These are phyloP conservation scores for Cichorium intybus DNA, from an alignment of 140 eudicot genomes.

Conservation along the genomic window DNA sequence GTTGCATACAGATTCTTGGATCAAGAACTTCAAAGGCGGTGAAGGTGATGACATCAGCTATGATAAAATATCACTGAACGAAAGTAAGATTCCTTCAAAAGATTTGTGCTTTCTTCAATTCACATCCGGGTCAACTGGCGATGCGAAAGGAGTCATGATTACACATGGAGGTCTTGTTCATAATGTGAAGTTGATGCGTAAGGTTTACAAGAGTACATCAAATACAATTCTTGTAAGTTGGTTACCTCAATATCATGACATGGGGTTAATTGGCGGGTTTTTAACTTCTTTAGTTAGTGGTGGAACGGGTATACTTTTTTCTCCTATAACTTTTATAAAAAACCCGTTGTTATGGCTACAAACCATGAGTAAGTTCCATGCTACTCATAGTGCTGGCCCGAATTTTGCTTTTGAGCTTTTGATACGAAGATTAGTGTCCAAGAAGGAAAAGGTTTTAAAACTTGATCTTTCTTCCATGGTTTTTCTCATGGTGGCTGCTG, in stretches of 20 bases:
- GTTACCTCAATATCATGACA: conserved; percentile 57
- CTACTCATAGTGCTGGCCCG: conserved; percentile 50
- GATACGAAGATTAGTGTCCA: conserved; percentile 28
- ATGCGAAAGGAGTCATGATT: conserved; percentile 55
- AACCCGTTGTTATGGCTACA: conserved; percentile 52
- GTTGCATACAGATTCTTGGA: conserved; percentile 51
- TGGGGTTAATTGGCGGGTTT: conserved; percentile 50
- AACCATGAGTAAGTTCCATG: conserved; percentile 39
- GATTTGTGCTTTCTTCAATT: conserved; percentile 55
- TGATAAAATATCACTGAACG: conserved; percentile 22
- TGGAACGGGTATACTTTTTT: conserved; percentile 37
- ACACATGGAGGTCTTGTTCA: conserved; percentile 45
- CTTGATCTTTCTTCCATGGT: conserved; percentile 50
- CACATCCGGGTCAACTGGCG: conserved; percentile 58
- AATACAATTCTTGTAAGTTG: conserved; percentile 40
- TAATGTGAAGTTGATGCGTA: conserved; percentile 53
- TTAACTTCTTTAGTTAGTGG: conserved; percentile 38
- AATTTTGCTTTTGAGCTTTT: conserved; percentile 50
- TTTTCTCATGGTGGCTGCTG: conserved; percentile 53
- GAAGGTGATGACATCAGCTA: neutral
- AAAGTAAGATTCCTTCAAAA: conserved; percentile 16
- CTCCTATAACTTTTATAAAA: conserved; percentile 43
- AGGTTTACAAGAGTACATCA: conserved; percentile 44
- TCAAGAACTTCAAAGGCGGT: conserved; percentile 36
- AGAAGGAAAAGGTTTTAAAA: conserved; percentile 19